Evolutionary conservation across 2,329 filamentous ascomycete species (phyloP).

Genomic region (Helotiales sp.): DNA sequence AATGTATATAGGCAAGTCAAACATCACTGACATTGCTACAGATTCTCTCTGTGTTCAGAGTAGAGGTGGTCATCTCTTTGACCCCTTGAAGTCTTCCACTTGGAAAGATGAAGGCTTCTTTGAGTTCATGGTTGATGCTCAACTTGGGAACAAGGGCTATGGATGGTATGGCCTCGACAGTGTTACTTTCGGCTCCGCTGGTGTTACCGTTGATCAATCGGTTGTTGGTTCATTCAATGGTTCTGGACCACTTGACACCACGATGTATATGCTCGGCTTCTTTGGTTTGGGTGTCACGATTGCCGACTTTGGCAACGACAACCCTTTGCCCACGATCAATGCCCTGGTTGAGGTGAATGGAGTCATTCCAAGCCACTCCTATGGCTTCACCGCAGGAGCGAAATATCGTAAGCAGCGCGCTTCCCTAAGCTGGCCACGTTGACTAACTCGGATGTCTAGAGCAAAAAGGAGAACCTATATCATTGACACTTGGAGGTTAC

Average conservation of each 20-base stretch:
- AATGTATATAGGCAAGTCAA: not conserved
- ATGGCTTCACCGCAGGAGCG: conserved; percentile 76
- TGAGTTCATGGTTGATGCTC: conserved; percentile 55
- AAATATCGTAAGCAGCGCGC: conserved; percentile 57
- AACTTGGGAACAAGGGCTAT: conserved; percentile 59
- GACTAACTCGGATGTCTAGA: conserved; percentile 36
- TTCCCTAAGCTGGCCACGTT: conserved; percentile 15
- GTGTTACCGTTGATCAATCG: conserved; percentile 39
- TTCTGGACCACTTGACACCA: conserved; percentile 48
- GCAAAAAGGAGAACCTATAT: conserved; percentile 49
- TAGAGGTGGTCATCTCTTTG: conserved; percentile 58
- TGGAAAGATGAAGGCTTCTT: conserved; percentile 46
- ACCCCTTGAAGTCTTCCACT: conserved; percentile 51
- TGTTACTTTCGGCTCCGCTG: conserved; percentile 30
- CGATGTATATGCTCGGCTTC: conserved; percentile 53
- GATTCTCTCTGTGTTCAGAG: conserved; percentile 53
- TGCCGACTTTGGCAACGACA: conserved; percentile 50
- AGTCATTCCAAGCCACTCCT: conserved; percentile 69
- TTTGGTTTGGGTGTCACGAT: conserved; percentile 57
- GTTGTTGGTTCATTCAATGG: conserved; percentile 44
- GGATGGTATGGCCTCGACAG: conserved; percentile 62
- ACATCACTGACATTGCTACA: conserved; percentile 21
- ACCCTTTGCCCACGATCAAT: conserved; percentile 53
- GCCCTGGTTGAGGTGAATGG: conserved; percentile 59
- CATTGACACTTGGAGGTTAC: conserved; percentile 70